Evolutionary conservation across 306 rosid species (phyloP).

Genomic region (cucumber (Cucumis sativus)): DNA sequence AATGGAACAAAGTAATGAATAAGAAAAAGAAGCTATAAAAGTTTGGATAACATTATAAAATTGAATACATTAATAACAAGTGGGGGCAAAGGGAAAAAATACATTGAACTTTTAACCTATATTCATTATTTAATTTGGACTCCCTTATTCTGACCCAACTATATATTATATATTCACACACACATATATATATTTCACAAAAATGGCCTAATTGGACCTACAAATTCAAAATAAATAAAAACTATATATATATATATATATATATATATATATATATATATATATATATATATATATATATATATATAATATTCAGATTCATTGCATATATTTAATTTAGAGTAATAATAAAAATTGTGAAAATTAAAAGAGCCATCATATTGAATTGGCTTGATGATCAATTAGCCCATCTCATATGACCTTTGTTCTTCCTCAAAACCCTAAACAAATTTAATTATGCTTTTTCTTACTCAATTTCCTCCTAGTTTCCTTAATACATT

Average conservation of each 20-base stretch:
- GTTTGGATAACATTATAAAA: not conserved
- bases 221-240: not conserved
- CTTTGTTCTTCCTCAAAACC: not conserved
- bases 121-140: not conserved
- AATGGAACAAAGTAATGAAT: not conserved
- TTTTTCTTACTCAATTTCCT: no score
- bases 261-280: not conserved
- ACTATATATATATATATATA: not conserved
- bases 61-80: not conserved
- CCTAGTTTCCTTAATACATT: no score
- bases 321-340: conserved; percentile 4
- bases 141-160: not conserved
- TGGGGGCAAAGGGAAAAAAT: not conserved
- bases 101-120: conserved; percentile 7
- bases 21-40: not conserved
- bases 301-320: not conserved
- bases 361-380: not conserved
- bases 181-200: not conserved
- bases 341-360: not conserved
- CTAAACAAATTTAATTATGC: not conserved
- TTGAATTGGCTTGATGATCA: no score
- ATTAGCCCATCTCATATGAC: not conserved
- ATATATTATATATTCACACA: not conserved
- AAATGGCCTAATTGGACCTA: not conserved
- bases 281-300: not conserved